Evolutionary conservation across 1,284 basidiomycete species (phyloP).

Genomic region (Cystobasidium pallidum): DNA sequence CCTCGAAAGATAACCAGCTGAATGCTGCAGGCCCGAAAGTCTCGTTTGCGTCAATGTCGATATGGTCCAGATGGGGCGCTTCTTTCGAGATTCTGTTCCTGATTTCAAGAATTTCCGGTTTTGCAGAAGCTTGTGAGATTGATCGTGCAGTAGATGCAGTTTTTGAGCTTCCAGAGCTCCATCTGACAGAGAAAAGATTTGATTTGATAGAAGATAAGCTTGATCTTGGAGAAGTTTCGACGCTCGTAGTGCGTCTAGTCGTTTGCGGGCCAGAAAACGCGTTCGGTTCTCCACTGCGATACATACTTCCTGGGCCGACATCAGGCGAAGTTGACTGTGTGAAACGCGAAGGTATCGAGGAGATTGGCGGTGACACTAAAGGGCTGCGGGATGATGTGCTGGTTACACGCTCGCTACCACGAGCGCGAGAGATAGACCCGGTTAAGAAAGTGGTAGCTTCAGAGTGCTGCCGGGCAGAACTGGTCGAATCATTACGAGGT

Average conservation of each 20-base stretch:
- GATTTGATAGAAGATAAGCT: constrained; percentile 4
- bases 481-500: not conserved
- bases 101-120: not conserved
- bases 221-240: constrained; percentile 1
- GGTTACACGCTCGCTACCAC: not conserved
- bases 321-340: not conserved
- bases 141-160: constrained; percentile 2
- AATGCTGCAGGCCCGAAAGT: not conserved
- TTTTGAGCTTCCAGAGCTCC: constrained; percentile 9
- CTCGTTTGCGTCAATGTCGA: not conserved
- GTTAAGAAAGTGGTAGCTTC: not conserved
- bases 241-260: not conserved
- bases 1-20: constrained; percentile 20
- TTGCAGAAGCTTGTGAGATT: not conserved
- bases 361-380: not conserved
- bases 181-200: not conserved
- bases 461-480: not conserved
- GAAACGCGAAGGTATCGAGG: constrained; percentile 10
- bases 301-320: constrained; percentile 6
- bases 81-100: not conserved
- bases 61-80: not conserved
- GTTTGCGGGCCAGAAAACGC: not conserved
- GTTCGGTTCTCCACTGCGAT: not conserved
- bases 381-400: not conserved
- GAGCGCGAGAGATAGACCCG: not conserved